phyloP scores from a whole-genome alignment of 345 rosid species.

The Aquilaria yunnanensis region DNA sequence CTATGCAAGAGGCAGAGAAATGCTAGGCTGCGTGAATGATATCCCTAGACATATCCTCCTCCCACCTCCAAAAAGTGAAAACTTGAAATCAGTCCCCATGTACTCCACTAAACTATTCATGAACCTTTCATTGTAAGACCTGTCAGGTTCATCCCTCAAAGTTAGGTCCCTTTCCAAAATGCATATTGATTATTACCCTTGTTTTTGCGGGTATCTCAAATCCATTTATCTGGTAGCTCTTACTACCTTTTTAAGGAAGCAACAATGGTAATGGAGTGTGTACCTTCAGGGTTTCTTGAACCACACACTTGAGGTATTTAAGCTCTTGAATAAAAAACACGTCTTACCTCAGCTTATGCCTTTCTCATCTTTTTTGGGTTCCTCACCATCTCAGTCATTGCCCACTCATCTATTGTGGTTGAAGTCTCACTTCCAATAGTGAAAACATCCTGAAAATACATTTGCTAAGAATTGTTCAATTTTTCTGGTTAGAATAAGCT shows the following conservation, averaged over 20 bases:
- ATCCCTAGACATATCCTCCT: constrained; percentile 14
- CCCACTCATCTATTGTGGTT: constrained; percentile 7
- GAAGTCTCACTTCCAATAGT: constrained; percentile 8
- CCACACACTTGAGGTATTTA: constrained; percentile 3
- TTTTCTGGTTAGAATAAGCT: not conserved
- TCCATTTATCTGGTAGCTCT: not conserved
- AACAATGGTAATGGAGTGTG: constrained; percentile 5
- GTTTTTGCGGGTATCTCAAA: constrained; percentile 3
- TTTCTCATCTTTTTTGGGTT: not conserved
- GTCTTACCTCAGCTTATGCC: constrained; percentile 1
- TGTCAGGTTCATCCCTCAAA: constrained; percentile 9
- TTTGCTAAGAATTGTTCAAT: no score
- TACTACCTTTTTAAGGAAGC: constrained; percentile 1
- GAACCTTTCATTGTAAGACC: constrained; percentile 8
- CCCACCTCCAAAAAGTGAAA: constrained; percentile 12
- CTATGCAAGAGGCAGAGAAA: constrained; percentile 6
- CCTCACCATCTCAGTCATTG: constrained; percentile 6
- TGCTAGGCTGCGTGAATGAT: constrained; percentile 3
- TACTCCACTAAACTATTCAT: constrained; percentile 1
- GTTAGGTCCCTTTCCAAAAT: constrained; percentile 1
- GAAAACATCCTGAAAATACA: constrained; percentile 9
- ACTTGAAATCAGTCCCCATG: constrained; percentile 7
- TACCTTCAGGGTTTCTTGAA: constrained; percentile 6
- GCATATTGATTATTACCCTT: constrained; percentile 1
- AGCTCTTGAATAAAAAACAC: constrained; percentile 5